These are phyloP conservation scores for Annulohypoxylon maeteangense DNA, from an alignment of 495 filamentous ascomycete species.

Conservation along the genomic window DNA sequence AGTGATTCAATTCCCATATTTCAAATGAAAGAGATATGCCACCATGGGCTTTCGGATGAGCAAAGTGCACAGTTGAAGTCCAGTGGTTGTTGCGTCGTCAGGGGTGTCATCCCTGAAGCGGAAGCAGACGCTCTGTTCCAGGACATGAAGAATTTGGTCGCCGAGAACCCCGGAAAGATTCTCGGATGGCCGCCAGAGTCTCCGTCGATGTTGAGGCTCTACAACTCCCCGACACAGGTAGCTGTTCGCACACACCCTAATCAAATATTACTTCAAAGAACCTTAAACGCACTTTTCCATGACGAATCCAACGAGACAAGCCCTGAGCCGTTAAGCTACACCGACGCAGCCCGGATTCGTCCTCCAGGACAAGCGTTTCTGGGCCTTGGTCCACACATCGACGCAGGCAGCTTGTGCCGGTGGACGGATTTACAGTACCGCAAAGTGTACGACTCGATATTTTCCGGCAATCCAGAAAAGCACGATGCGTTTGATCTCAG, in stretches of 20 bases:
- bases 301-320: not conserved
- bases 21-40: not conserved
- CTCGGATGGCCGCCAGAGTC: not conserved
- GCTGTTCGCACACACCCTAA: not conserved
- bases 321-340: not conserved
- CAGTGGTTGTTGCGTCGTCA: not conserved
- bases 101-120: not conserved
- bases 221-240: not conserved
- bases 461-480: not conserved
- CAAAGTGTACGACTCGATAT: slow-evolving; percentile 3
- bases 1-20: not conserved
- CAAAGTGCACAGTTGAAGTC: not conserved
- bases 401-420: not conserved
- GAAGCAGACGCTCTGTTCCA: not conserved
- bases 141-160: slow-evolving; percentile 3
- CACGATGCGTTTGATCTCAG: not conserved
- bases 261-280: not conserved
- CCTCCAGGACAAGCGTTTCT: not conserved
- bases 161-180: slow-evolving; percentile 1
- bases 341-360: not conserved
- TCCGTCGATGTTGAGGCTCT: not conserved
- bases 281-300: slow-evolving; percentile 2
- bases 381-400: not conserved
- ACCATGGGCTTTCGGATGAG: not conserved
- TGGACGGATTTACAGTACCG: not conserved